Percentiles rank a stretch among this genome's conserved stretches.
Evolutionary conservation across 495 filamentous ascomycete genomes (phyloP).

Genomic region (Annulohypoxylon moriforme): DNA sequence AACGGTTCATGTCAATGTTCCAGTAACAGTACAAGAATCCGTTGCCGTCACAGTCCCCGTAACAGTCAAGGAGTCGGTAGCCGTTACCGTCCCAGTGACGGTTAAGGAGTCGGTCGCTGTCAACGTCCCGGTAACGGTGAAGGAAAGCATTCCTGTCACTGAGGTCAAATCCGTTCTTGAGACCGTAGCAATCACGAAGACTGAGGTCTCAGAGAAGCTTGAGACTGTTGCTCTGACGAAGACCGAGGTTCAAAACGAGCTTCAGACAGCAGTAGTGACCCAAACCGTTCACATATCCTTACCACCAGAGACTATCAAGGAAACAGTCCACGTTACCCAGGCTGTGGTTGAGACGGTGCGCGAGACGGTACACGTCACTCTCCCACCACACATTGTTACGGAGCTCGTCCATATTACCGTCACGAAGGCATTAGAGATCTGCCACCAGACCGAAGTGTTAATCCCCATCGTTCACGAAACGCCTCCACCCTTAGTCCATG

Average conservation of each 20-base stretch:
- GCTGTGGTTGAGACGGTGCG: conserved; percentile 14
- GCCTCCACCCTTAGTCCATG: conserved; percentile 10
- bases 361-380: conserved; percentile 26
- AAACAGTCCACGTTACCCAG: conserved; percentile 27
- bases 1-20: conserved; percentile 17
- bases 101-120: conserved; percentile 11
- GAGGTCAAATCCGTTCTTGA: conserved; percentile 20
- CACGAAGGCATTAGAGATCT: conserved; percentile 10
- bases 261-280: conserved; percentile 22
- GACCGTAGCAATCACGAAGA: conserved; percentile 25
- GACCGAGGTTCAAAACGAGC: conserved; percentile 27
- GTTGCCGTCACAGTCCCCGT: conserved; percentile 23
- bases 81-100: too few relatives aligned
- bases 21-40: conserved; percentile 22
- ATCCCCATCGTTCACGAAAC: conserved; percentile 25
- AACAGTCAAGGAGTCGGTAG: conserved; percentile 13
- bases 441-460: conserved; percentile 24
- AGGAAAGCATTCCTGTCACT: conserved; percentile 18
- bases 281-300: conserved; percentile 24
- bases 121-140: conserved; percentile 16
- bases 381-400: conserved; percentile 10
- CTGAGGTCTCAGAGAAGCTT: conserved; percentile 23
- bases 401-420: conserved; percentile 32
- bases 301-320: conserved; percentile 28
- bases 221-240: conserved; percentile 25